Base-by-base conservation (phyloP, 257 asterid species). In the Asclepias syriaca region DNA sequence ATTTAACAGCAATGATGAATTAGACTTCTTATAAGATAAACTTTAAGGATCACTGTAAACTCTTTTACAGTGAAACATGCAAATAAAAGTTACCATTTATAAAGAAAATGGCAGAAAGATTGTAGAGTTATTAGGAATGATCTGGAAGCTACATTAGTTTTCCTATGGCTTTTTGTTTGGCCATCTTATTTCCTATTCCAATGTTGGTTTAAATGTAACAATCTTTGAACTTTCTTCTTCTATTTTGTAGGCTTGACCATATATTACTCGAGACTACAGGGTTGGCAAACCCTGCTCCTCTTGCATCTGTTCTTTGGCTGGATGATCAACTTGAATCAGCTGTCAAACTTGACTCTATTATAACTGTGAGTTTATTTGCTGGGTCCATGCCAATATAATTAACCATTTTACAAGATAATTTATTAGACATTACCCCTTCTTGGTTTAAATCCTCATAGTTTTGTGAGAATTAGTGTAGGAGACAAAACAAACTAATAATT, bases 271-370 rank as follows among this genome's bases (percentile, higher is more conserved):
- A 94, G 89, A 94, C 99, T 8, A 91, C 99, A 56, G 99, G 97
- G 64, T 78, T 94, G 81, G 99, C 97, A 45, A 94, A 94, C 77
- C 97, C 99, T 75, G 99, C 99, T 74, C 97, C 99, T 71, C 91
- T 94, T 69, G 97, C 97, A 77, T 94, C 99, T 39, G 90, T 94
- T 79, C 97, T 94, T 76, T 94, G 99, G 99, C 85, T 94, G 87
- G 99, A 94, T 84, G 97, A 94, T 82, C 97, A 85, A 91, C 78
- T 64, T 10, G 68, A 97, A 94, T 75, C 87, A 74, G 90, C 81
- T 74, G 92, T 91, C 61, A 84, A 87, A 77, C 97, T 94, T 59
- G 97, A 94, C 81, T 94, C 96, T 16, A 88, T 94, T 70, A 87
- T 94, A 77, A 94, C 99, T 7, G 99, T 94, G 82, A 83, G 97